Conservation (phyloP, 2,329 filamentous ascomycete species). For the Fulvia fulva region DNA sequence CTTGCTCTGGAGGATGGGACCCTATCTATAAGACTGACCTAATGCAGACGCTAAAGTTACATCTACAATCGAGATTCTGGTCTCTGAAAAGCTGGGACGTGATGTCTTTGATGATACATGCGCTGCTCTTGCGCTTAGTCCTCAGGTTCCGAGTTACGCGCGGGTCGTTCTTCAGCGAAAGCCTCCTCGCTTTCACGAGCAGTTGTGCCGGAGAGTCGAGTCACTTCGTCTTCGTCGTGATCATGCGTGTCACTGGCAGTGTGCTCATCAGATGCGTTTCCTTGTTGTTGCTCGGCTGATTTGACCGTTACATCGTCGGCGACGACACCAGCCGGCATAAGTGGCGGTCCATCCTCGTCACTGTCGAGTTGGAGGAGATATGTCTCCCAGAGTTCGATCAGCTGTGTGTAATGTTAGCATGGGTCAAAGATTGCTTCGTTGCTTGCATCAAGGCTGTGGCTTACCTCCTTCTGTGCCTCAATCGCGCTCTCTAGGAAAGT, state of each 20-base stretch:
- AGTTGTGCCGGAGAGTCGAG: constrained; percentile 19
- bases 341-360: constrained; percentile 67
- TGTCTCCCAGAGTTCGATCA: constrained; percentile 94
- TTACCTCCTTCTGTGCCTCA: constrained; percentile 96
- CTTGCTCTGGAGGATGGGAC: too few relatives aligned
- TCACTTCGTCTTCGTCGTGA: constrained; percentile 11
- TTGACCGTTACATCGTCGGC: constrained; percentile 19
- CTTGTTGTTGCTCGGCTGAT: constrained; percentile 3
- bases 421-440: constrained; percentile 1
- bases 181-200: constrained; percentile 19
- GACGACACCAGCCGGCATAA: constrained; percentile 30
- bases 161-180: not conserved
- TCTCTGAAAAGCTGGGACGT: not conserved
- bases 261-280: not conserved
- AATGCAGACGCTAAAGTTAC: not conserved
- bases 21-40: not conserved
- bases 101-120: not conserved
- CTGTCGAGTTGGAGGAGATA: constrained; percentile 94
- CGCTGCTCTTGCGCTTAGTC: constrained; percentile 1
- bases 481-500: constrained; percentile 96
- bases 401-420: constrained; percentile 39
- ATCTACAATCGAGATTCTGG: not conserved
- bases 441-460: constrained; percentile 33
- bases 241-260: constrained; percentile 8
- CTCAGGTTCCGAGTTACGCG: constrained; percentile 8